A percentile compares a stretch with the other conserved stretches of the same genome.
Conservation (phyloP, 2,329 filamentous ascomycete species). For the Aphanoascus verrucosus region DNA sequence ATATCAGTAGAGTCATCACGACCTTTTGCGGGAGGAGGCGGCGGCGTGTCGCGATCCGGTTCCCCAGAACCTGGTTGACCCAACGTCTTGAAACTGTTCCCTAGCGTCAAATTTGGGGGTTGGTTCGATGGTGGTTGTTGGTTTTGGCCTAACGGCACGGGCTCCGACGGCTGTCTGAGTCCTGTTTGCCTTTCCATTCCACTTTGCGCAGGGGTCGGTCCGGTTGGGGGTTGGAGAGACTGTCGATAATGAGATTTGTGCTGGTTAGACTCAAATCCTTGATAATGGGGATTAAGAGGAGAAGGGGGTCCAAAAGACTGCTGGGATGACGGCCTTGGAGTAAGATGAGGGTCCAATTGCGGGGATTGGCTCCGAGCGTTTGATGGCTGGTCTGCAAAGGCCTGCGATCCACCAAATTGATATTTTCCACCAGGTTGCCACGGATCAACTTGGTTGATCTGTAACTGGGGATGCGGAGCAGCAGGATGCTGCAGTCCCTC, state of each 20-base stretch:
- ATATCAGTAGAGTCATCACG: conserved; percentile 34
- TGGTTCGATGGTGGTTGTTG: conserved; percentile 8
- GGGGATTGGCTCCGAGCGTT: conserved; percentile 15
- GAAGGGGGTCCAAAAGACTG: conserved; percentile 30
- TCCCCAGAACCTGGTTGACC: conserved; percentile 29
- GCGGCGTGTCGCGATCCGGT: conserved; percentile 40
- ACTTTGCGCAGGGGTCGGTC: conserved; percentile 7
- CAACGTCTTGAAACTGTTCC: conserved; percentile 22
- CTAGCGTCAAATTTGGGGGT: conserved; percentile 18
- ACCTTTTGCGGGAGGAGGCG: conserved; percentile 26
- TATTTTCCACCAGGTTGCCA: conserved; percentile 19
- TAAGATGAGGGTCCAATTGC: conserved; percentile 19
- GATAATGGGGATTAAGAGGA: conserved; percentile 19
- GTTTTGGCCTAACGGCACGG: conserved; percentile 5
- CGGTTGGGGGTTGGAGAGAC: conserved; percentile 15
- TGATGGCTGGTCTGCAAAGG: conserved; percentile 17
- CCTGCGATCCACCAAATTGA: conserved; percentile 18
- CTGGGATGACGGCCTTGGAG: conserved; percentile 27
- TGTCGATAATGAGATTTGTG: conserved; percentile 17
- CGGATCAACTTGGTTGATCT: conserved; percentile 21
- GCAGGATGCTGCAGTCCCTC: conserved; percentile 14
- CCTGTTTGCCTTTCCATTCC: conserved; percentile 17
- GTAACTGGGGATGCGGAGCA: conserved; percentile 16
- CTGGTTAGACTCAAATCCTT: conserved; percentile 18
- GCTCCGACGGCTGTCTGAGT: conserved; percentile 14